Conservation (phyloP, 2,329 filamentous ascomycete genomes). For the Pezicula neosporulosa region DNA sequence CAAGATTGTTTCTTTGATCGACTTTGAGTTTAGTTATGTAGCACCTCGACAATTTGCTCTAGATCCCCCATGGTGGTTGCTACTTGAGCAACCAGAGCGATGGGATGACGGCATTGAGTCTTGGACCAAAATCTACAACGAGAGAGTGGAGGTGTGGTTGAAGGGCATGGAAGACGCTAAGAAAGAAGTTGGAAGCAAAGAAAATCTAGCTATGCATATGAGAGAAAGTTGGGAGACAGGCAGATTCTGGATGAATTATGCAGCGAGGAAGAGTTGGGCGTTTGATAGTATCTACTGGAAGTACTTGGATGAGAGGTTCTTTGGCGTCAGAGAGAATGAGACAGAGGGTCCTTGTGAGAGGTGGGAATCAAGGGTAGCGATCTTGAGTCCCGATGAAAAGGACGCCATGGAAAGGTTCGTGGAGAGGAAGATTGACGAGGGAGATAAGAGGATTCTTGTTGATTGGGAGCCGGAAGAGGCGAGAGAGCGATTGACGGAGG, state of each 20-base stretch:
- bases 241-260: constrained; percentile 29
- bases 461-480: constrained; percentile 22
- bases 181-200: constrained; percentile 14
- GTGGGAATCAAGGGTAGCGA: constrained; percentile 21
- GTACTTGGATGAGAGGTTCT: constrained; percentile 24
- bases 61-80: constrained; percentile 35
- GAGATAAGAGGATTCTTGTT: constrained; percentile 18
- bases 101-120: constrained; percentile 27
- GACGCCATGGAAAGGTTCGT: constrained; percentile 27
- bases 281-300: constrained; percentile 18
- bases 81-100: constrained; percentile 26
- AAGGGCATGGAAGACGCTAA: constrained; percentile 27
- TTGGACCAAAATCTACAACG: constrained; percentile 30
- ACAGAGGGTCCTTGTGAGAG: constrained; percentile 9
- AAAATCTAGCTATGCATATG: constrained; percentile 26
- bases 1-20: constrained; percentile 29
- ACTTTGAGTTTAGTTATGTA: constrained; percentile 36
- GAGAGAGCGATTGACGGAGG: constrained; percentile 9
- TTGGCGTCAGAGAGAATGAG: constrained; percentile 8
- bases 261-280: constrained; percentile 23
- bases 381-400: constrained; percentile 22
- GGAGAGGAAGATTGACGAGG: constrained; percentile 25
- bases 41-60: constrained; percentile 29
- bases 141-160: constrained; percentile 29
- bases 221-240: constrained; percentile 31